A percentile compares a stretch with the other conserved stretches of the same genome.
Evolutionary conservation across 1,284 basidiomycete species (phyloP).

Genomic region (Malassezia cuniculi): DNA sequence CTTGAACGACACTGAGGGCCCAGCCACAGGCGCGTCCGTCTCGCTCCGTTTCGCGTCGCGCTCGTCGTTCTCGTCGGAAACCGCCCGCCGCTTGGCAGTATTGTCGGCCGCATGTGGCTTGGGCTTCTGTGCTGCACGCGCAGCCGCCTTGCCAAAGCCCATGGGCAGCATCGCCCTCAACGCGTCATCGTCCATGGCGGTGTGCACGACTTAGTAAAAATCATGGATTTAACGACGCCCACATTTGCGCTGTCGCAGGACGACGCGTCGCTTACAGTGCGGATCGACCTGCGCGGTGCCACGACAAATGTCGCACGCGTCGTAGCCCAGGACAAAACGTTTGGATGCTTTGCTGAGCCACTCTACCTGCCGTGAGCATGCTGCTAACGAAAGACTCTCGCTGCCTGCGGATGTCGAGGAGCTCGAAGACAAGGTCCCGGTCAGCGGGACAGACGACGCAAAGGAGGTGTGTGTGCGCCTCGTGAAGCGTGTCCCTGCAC

Average conservation of each 20-base stretch:
- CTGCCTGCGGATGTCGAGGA: conserved; percentile 3
- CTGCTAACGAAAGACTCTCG: conserved; percentile 1
- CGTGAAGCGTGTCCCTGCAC: too few relatives aligned
- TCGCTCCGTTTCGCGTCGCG: conserved; percentile 18
- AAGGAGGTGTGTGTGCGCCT: not conserved
- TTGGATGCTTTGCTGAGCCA: conserved; percentile 8
- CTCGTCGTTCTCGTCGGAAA: conserved; percentile 14
- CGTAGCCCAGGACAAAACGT: conserved; percentile 6
- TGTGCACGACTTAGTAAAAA: not conserved
- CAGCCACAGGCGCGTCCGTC: too few relatives aligned
- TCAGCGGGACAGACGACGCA: not conserved
- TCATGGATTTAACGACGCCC: conserved; percentile 8
- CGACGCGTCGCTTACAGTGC: not conserved
- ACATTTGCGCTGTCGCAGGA: conserved; percentile 6
- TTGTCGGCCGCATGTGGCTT: not conserved
- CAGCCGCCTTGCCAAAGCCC: conserved; percentile 24
- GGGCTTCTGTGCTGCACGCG: not conserved
- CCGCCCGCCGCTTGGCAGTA: not conserved
- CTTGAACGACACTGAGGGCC: too few relatives aligned
- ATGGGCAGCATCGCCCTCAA: conserved; percentile 39
- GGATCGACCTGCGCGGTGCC: too few relatives aligned
- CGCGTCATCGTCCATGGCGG: conserved; percentile 37
- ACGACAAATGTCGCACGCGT: conserved; percentile 1
- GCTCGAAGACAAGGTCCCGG: not conserved
- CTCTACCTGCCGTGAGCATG: conserved; percentile 7